Conservation (phyloP, 345 rosid genomes). For the Geranium rotundifolium region DNA sequence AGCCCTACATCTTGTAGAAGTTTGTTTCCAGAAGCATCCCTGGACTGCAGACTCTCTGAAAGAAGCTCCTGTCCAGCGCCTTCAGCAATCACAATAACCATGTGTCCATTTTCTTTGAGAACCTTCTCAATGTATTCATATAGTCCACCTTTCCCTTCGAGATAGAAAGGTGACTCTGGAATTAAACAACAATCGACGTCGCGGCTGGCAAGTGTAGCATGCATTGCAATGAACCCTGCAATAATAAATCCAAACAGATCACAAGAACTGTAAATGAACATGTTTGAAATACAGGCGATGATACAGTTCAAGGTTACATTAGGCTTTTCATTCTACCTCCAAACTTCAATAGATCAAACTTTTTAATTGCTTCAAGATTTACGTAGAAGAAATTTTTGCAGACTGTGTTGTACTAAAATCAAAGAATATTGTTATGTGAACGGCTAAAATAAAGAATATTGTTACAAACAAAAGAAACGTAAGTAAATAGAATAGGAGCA, state of each 20-base stretch:
- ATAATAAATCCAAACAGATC: constrained; percentile 1
- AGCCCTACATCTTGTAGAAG: constrained; percentile 72
- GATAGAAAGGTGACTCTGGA: constrained; percentile 88
- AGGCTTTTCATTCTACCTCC: constrained; percentile 2
- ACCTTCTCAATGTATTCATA: constrained; percentile 46
- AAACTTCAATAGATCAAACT: too few relatives aligned
- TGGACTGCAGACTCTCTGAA: constrained; percentile 34
- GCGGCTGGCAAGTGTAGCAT: constrained; percentile 84
- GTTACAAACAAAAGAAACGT: too few relatives aligned
- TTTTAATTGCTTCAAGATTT: too few relatives aligned
- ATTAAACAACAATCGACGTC: constrained; percentile 93
- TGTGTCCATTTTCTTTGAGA: constrained; percentile 72
- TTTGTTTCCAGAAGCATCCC: constrained; percentile 78
- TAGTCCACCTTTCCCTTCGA: constrained; percentile 82
- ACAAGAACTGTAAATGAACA: too few relatives aligned
- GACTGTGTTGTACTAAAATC: too few relatives aligned
- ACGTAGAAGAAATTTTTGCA: too few relatives aligned
- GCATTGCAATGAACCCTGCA: constrained; percentile 61
- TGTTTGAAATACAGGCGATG: too few relatives aligned
- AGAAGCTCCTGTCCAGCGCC: constrained; percentile 87
- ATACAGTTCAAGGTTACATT: not conserved
- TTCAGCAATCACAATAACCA: constrained; percentile 82
- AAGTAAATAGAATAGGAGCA: too few relatives aligned
- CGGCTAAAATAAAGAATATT: too few relatives aligned
- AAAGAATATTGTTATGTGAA: too few relatives aligned